A percentile compares a stretch with the other conserved stretches of the same genome.
phyloP scores from a whole-genome alignment of 2,329 filamentous ascomycete genomes.

The Penicillium sp. region DNA sequence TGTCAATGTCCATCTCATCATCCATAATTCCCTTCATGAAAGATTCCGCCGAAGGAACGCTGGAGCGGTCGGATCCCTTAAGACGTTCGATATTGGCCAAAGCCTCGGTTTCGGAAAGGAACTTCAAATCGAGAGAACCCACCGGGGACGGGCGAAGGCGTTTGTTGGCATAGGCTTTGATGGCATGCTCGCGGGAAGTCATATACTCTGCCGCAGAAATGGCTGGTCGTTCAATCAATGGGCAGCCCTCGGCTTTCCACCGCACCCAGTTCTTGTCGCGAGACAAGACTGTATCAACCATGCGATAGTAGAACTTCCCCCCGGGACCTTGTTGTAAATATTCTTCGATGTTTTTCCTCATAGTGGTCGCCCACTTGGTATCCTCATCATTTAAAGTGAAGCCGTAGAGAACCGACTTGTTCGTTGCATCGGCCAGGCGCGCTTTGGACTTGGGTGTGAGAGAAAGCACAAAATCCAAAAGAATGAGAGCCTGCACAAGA shows the following conservation, averaged over 20 bases:
- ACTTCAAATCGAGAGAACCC: conserved; percentile 73
- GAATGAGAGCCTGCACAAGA: conserved; percentile 88
- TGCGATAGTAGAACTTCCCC: conserved; percentile 90
- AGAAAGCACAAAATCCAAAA: conserved; percentile 93
- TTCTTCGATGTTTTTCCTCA: conserved; percentile 73
- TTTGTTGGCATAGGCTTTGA: conserved; percentile 67
- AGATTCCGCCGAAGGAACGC: conserved; percentile 66
- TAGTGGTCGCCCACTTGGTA: conserved; percentile 79
- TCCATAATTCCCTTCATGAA: conserved; percentile 73
- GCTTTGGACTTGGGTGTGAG: conserved; percentile 78
- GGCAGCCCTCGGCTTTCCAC: conserved; percentile 95
- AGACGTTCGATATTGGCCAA: conserved; percentile 66
- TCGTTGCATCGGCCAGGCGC: conserved; percentile 69
- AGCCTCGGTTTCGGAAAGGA: conserved; percentile 67
- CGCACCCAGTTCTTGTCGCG: conserved; percentile 98
- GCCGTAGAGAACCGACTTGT: conserved; percentile 85
- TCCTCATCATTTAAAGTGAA: conserved; percentile 80
- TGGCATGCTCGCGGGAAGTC: conserved; percentile 65
- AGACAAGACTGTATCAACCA: conserved; percentile 93
- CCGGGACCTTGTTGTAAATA: conserved; percentile 80
- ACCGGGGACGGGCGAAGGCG: conserved; percentile 67
- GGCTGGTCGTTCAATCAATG: conserved; percentile 74
- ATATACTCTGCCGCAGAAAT: conserved; percentile 68
- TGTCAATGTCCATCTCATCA: conserved; percentile 82
- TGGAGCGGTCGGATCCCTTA: conserved; percentile 63